These are phyloP conservation scores for Phytophthora pseudosyringae DNA, from an alignment of 352 stramenopile genomes.

Conservation along the genomic window DNA sequence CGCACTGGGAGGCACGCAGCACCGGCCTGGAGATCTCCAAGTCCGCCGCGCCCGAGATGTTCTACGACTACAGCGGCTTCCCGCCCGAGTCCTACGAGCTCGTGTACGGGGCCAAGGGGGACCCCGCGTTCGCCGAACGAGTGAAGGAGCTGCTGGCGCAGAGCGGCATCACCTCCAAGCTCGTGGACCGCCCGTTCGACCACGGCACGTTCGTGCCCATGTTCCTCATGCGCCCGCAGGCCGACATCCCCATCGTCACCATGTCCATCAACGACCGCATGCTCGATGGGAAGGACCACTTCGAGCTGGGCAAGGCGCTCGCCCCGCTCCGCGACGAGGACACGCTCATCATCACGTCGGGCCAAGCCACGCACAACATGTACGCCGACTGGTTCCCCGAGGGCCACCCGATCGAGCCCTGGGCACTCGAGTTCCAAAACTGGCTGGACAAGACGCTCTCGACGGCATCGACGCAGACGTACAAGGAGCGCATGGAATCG, in stretches of 20 bases:
- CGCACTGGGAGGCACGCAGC: slow-evolving; percentile 80
- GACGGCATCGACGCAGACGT: slow-evolving; percentile 24
- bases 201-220: slow-evolving; percentile 94
- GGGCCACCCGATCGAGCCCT: slow-evolving; percentile 29
- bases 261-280: slow-evolving; percentile 69
- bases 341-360: slow-evolving; percentile 79
- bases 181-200: slow-evolving; percentile 79
- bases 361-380: slow-evolving; percentile 54
- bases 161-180: slow-evolving; percentile 49
- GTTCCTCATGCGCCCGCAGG: slow-evolving; percentile 87
- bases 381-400: slow-evolving; percentile 31
- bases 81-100: slow-evolving; percentile 84
- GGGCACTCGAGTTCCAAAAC: slow-evolving; percentile 42
- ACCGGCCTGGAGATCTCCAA: slow-evolving; percentile 54
- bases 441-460: slow-evolving; percentile 49
- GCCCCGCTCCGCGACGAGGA: slow-evolving; percentile 61
- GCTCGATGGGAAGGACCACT: slow-evolving; percentile 42
- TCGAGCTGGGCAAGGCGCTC: slow-evolving; percentile 66
- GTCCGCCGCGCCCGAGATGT: slow-evolving; percentile 52
- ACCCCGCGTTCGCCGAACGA: slow-evolving; percentile 61
- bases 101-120: slow-evolving; percentile 75
- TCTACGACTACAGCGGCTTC: slow-evolving; percentile 94
- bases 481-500: slow-evolving; percentile 32
- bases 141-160: slow-evolving; percentile 67
- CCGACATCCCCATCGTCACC: slow-evolving; percentile 88